These are phyloP conservation scores for Cyberlindnera lachancei DNA, from an alignment of 805 yeast species.

Conservation along the genomic window DNA sequence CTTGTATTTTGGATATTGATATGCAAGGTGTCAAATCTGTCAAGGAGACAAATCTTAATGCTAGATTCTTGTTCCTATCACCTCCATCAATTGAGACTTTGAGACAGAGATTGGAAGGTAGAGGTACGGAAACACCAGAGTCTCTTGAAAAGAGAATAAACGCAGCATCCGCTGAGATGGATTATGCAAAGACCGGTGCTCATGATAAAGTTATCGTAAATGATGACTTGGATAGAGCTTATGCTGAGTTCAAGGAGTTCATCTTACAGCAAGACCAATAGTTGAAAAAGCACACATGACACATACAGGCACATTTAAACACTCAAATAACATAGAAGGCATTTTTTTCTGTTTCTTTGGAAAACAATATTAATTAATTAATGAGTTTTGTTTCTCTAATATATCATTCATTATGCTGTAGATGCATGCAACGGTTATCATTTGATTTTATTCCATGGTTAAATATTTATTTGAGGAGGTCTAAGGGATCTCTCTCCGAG, in stretches of 20 bases:
- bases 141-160: constrained; percentile 73
- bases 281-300: too few relatives aligned
- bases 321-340: too few relatives aligned
- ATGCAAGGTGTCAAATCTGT: constrained; percentile 98
- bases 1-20: constrained; percentile 92
- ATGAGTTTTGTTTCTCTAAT: too few relatives aligned
- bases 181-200: constrained; percentile 82
- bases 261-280: constrained; percentile 38
- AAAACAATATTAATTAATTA: too few relatives aligned
- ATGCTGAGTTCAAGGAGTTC: constrained; percentile 70
- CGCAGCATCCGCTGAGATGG: constrained; percentile 87
- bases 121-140: constrained; percentile 95
- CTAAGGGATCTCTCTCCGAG: too few relatives aligned
- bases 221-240: constrained; percentile 87
- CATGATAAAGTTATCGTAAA: constrained; percentile 87
- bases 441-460: too few relatives aligned
- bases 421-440: too few relatives aligned
- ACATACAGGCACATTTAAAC: too few relatives aligned
- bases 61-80: constrained; percentile 78
- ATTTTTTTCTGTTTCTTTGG: too few relatives aligned
- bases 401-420: too few relatives aligned
- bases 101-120: constrained; percentile 64
- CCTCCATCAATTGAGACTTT: constrained; percentile 88
- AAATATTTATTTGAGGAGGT: too few relatives aligned
- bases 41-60: constrained; percentile 73